phyloP scores from a whole-genome alignment of 2,329 filamentous ascomycete genomes.

The Cladosporium oxysporum region DNA sequence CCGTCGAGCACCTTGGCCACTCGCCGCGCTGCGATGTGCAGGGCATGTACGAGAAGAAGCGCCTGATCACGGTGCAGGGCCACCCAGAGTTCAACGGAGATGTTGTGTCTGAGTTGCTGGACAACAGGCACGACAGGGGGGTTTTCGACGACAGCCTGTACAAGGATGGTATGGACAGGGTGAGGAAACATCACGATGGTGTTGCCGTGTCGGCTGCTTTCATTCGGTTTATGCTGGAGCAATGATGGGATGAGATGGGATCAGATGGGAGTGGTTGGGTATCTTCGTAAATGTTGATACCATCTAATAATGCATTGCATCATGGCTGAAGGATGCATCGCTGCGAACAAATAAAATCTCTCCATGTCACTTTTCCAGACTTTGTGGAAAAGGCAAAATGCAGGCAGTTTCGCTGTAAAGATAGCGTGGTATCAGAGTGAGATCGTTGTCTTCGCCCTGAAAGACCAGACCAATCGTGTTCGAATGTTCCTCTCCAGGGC shows the following conservation, averaged over 20 bases:
- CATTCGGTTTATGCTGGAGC: slow-evolving; percentile 71
- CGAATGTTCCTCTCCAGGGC: background rate
- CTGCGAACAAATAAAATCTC: background rate
- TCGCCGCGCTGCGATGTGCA: slow-evolving; percentile 73
- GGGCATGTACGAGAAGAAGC: slow-evolving; percentile 69
- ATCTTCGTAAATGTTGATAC: background rate
- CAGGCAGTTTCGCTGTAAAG: background rate
- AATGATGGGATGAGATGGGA: slow-evolving; percentile 12
- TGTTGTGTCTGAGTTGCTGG: slow-evolving; percentile 70
- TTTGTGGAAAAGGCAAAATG: background rate
- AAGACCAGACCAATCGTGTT: slow-evolving; percentile 9
- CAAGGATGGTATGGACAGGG: slow-evolving; percentile 67
- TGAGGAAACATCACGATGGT: slow-evolving; percentile 72
- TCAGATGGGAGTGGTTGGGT: background rate
- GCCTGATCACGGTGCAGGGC: slow-evolving; percentile 76
- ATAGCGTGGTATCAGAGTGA: slow-evolving; percentile 6
- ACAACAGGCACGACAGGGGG: slow-evolving; percentile 63
- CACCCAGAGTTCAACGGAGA: slow-evolving; percentile 79
- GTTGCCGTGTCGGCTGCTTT: slow-evolving; percentile 73
- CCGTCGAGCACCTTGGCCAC: slow-evolving; percentile 63
- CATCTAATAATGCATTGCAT: background rate
- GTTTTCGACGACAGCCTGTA: slow-evolving; percentile 71
- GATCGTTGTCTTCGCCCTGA: background rate
- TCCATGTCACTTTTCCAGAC: background rate
- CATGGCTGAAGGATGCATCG: background rate